These are phyloP conservation scores for Vachellia pachyceras DNA, from an alignment of 306 rosid species.

Conservation along the genomic window DNA sequence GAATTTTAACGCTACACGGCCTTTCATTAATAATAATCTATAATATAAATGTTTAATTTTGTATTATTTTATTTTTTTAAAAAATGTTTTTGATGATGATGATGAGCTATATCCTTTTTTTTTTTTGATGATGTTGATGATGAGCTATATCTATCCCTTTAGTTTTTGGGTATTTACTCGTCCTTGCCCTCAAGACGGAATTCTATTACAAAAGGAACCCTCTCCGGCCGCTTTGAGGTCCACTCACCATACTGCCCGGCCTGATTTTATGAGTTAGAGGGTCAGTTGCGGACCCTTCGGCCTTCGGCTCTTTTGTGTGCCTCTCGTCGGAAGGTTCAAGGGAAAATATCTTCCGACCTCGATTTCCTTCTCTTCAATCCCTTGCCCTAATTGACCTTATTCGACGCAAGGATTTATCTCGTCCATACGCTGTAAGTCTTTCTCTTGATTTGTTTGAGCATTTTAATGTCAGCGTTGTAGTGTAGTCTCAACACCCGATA, in stretches of 20 bases:
- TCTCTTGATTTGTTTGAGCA: background rate
- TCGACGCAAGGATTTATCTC: background rate
- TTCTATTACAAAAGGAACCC: background rate
- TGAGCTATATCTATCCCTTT: too few relatives aligned
- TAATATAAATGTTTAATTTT: too few relatives aligned
- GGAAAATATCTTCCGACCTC: background rate
- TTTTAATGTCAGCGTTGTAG: background rate
- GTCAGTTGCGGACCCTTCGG: background rate
- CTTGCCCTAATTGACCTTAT: background rate
- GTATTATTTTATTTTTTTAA: too few relatives aligned
- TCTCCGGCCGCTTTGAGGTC: background rate
- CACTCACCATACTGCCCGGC: background rate
- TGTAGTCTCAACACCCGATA: background rate
- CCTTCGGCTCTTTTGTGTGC: background rate
- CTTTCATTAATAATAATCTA: too few relatives aligned
- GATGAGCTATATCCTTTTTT: too few relatives aligned
- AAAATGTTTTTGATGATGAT: too few relatives aligned
- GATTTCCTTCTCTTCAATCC: background rate
- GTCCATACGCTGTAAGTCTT: background rate
- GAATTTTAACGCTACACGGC: too few relatives aligned
- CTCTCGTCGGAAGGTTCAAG: background rate
- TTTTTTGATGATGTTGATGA: too few relatives aligned
- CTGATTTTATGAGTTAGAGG: background rate
- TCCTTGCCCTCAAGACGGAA: slow-evolving; percentile 24
- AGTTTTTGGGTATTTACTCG: too few relatives aligned